Base-by-base conservation (phyloP, 2,329 filamentous ascomycete species). In the Colletotrichum magnum region DNA sequence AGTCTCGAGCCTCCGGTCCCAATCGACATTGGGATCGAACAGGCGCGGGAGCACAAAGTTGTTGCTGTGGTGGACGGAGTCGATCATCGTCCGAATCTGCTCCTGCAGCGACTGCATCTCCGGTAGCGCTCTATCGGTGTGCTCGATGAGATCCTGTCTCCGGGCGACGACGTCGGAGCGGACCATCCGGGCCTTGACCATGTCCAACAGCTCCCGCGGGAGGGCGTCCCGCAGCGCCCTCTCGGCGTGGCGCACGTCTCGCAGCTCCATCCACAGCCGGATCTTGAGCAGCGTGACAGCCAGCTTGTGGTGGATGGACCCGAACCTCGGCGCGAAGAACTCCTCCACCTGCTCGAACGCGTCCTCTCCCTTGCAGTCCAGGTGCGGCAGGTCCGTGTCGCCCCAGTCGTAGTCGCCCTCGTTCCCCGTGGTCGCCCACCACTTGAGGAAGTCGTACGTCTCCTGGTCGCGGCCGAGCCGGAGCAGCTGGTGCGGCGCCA, bases 391-490 rank as follows among this genome's bases (percentile, higher is more conserved):
- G 7, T 43, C 51, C 60, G 67, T 65, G 52, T 77, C 43, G 0
- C 51, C 68, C 71, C 71, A 75, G 51, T 75, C 72, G 32, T 75
- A 74, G 26, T 50, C 16, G 21, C 57, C 64, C 15, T 74, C 21
- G 0, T 47, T 3, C 1, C 71, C 71, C 2, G 56, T 68, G 0
- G 72, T 76, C 0, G 72, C 76, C 66, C 75, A 79, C 76, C 78
- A 80, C 72, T 78, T 82, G 3, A 80, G 54, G 45, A 84, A 83
- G 62, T 84, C 81, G 69, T 85, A 86, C 72, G 79, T 82, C n/a
- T 85, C 84, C 72, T 88, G 85, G 64, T 88, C 86, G 50, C 74
- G 77, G 21, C 80, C 79, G 6, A 88, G 77, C 3, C 85, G 81
- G 15, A 89, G 73, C 63, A 83, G 78, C 10, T 85, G 50, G 0